phyloP scores from a whole-genome alignment of 139 green algal genomes.

The Chlamydomonas sphaeroides region DNA sequence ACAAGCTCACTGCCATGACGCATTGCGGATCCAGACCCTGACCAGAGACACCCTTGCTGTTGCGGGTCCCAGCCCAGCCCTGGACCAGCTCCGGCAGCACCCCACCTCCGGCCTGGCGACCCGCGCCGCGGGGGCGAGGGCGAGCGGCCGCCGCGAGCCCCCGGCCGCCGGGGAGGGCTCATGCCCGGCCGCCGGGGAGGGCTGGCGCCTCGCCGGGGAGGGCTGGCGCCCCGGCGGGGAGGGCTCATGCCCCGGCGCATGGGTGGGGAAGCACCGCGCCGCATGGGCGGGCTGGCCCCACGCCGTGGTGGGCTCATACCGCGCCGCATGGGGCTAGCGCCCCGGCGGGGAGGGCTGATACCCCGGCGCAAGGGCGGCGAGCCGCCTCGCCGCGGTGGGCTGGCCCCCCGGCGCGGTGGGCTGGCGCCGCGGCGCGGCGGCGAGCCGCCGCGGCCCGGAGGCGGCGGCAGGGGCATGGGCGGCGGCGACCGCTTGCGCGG shows the following conservation, averaged over 20 bases:
- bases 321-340: neutral
- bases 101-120: conserved; percentile 28
- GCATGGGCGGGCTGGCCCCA: neutral
- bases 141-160: neutral
- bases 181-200: neutral
- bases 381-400: too few relatives aligned
- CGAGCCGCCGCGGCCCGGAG: neutral
- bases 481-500: conserved; percentile 34
- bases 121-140: conserved; percentile 6
- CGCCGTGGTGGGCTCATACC: neutral
- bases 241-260: neutral
- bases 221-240: neutral
- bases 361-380: conserved; percentile 6
- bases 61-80: too few relatives aligned
- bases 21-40: too few relatives aligned
- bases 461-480: conserved; percentile 21
- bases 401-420: neutral
- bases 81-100: too few relatives aligned
- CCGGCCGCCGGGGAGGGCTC: neutral
- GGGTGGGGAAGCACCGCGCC: neutral
- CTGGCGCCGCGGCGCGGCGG: conserved; percentile 18
- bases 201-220: neutral
- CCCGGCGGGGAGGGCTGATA: neutral
- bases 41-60: too few relatives aligned
- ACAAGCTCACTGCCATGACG: too few relatives aligned